Evolutionary conservation across 768 basidiomycete species (phyloP).

Genomic region (Amanita pallidorosea): DNA sequence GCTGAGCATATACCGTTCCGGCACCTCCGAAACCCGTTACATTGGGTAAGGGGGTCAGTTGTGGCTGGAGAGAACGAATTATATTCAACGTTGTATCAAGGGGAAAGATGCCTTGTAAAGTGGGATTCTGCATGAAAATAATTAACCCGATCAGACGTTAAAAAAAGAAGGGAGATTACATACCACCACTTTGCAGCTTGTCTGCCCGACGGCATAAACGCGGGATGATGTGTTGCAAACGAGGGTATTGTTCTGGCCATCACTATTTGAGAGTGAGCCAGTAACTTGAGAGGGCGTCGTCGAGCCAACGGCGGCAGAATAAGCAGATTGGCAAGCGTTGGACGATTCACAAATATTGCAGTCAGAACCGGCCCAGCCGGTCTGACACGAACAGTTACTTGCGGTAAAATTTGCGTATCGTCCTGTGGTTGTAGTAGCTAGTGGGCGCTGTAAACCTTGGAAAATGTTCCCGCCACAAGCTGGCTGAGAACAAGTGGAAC

Average conservation of each 20-base stretch:
- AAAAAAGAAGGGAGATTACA: conserved; percentile 16
- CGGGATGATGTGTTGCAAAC: conserved; percentile 60
- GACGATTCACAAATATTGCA: conserved; percentile 73
- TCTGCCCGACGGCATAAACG: conserved; percentile 71
- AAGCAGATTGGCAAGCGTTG: conserved; percentile 59
- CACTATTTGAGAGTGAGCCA: conserved; percentile 11
- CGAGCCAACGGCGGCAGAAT: conserved; percentile 26
- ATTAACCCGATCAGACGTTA: background rate
- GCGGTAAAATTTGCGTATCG: conserved; percentile 56
- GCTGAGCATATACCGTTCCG: conserved; percentile 51
- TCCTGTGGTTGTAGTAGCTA: conserved; percentile 30
- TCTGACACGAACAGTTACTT: conserved; percentile 56
- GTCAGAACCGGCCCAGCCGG: conserved; percentile 67
- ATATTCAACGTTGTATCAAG: conserved; percentile 66
- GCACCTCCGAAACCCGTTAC: conserved; percentile 44
- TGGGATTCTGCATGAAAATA: conserved; percentile 54
- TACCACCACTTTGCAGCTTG: conserved; percentile 80
- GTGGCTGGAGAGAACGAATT: conserved; percentile 60
- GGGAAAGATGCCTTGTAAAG: conserved; percentile 68
- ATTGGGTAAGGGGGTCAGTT: conserved; percentile 59
- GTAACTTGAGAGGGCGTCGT: conserved; percentile 18
- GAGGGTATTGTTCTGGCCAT: conserved; percentile 50
- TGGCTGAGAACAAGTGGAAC: conserved; percentile 53
- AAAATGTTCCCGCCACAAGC: conserved; percentile 79
- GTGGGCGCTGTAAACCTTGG: conserved; percentile 49